Evolutionary conservation across 805 yeast species (phyloP).

Genomic region (Metschnikowia lachancei): DNA sequence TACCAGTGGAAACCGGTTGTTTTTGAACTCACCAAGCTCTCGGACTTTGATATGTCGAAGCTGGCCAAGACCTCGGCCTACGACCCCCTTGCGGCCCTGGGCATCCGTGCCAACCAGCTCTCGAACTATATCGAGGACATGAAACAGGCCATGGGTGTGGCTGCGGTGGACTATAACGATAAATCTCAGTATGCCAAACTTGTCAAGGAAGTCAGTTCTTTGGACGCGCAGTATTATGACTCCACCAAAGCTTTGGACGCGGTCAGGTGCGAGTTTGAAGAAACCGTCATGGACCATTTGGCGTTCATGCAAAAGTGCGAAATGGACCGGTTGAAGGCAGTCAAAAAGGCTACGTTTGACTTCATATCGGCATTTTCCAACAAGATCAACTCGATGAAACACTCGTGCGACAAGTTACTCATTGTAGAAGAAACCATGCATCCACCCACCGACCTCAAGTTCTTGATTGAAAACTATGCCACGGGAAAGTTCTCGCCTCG

Average conservation of each 20-base stretch:
- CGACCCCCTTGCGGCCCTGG: slow-evolving; percentile 17
- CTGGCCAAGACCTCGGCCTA: slow-evolving; percentile 9
- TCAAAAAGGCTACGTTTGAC: slow-evolving; percentile 73
- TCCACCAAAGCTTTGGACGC: slow-evolving; percentile 60
- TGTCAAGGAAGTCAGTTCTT: slow-evolving; percentile 53
- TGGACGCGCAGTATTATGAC: slow-evolving; percentile 51
- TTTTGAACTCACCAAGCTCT: slow-evolving; percentile 44
- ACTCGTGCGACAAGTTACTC: slow-evolving; percentile 57
- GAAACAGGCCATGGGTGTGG: slow-evolving; percentile 46
- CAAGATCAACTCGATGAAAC: slow-evolving; percentile 55
- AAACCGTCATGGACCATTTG: slow-evolving; percentile 65
- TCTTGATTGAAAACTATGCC: slow-evolving; percentile 61
- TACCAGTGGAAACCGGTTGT: slow-evolving; percentile 82
- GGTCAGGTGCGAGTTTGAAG: slow-evolving; percentile 71
- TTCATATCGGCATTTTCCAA: slow-evolving; percentile 65
- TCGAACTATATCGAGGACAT: slow-evolving; percentile 41
- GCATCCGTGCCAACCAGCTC: slow-evolving; percentile 18
- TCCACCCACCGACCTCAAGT: slow-evolving; percentile 65
- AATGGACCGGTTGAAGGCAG: slow-evolving; percentile 68
- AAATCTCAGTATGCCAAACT: slow-evolving; percentile 51
- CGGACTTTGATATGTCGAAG: slow-evolving; percentile 16
- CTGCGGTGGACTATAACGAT: slow-evolving; percentile 43
- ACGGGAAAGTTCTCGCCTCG: slow-evolving; percentile 76
- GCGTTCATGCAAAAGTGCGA: slow-evolving; percentile 82
- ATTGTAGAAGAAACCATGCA: slow-evolving; percentile 68